Evolutionary conservation across 805 yeast species (phyloP), one percentile per base, ranked within the genome.

Genomic region (Ogataea henricii): DNA sequence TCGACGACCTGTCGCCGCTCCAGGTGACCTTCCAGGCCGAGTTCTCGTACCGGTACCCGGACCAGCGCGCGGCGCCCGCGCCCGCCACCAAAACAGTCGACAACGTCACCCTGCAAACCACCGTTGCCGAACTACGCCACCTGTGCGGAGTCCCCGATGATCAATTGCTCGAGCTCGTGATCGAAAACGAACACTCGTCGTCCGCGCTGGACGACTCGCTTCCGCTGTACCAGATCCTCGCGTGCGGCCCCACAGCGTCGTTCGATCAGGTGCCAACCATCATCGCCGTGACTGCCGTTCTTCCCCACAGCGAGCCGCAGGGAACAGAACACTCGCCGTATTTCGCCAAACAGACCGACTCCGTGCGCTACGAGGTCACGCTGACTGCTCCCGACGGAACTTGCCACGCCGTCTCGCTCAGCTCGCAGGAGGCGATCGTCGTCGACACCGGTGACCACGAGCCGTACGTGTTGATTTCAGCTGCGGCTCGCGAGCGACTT

Each of bases 391-490:
- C 46, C 14, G 57, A 45, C 7, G 58, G 56, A 3, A 41, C 46
- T 3, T 32, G 41, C 14, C 47, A 41, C 7, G 33, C 36, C 14
- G 66, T 58, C 10, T 47, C 48, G 2, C 60, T 74, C 44, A 65
- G 65, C 38, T 59, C 73, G 0, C 71, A 73, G 20, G 77, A 75
- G 40, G 73, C 78, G 53, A 72, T 74, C 10, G 49, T 74, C 5
- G 62, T 63, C 12, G 78, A 73, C 22, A 65, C 67, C 32, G 53
- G 60, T 10, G 57, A 53, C 12, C 49, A 47, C 48, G 62, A 58
- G 12, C 76, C 78, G 4, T 75, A 74, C 44, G 33, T 74, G 2
- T 56, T 74, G 35, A 35, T 75, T 3, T 73, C 65, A 46, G 65
- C 67, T n/a, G 50, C 71, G 2, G 80, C 71, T 0, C 49, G 58